Conservation (phyloP, 2,329 filamentous ascomycete species). For the Verticillium alfalfae region DNA sequence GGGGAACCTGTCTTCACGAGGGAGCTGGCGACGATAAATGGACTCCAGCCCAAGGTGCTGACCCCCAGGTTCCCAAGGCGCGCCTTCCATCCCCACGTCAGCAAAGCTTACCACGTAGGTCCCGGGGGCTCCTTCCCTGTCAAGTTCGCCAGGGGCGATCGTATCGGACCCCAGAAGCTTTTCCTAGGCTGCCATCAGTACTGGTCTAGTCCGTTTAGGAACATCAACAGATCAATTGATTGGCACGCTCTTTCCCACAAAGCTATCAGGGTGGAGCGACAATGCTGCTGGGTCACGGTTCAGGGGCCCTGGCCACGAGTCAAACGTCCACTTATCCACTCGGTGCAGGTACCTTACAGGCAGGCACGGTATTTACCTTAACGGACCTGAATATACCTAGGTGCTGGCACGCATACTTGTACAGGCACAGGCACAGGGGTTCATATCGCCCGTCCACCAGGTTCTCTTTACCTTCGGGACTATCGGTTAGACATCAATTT, state of each 20-base stretch:
- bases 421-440: background rate
- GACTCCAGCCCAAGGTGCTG: background rate
- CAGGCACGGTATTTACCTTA: no score
- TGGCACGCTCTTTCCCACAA: no score
- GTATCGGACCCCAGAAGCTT: background rate
- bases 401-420: no score
- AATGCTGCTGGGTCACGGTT: background rate
- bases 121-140: background rate
- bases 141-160: background rate
- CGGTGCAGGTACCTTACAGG: background rate
- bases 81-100: background rate
- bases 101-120: background rate
- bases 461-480: background rate
- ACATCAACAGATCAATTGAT: no score
- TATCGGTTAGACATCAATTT: background rate
- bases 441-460: background rate
- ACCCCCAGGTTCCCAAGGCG: background rate
- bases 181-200: background rate
- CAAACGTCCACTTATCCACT: background rate
- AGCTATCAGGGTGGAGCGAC: no score
- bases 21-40: background rate
- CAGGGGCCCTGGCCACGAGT: background rate
- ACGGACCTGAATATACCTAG: no score
- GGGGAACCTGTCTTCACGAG: background rate
- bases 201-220: background rate